Evolutionary conservation across 129 eudicot genomes (phyloP).

Genomic region (Pulicaria dysenterica): DNA sequence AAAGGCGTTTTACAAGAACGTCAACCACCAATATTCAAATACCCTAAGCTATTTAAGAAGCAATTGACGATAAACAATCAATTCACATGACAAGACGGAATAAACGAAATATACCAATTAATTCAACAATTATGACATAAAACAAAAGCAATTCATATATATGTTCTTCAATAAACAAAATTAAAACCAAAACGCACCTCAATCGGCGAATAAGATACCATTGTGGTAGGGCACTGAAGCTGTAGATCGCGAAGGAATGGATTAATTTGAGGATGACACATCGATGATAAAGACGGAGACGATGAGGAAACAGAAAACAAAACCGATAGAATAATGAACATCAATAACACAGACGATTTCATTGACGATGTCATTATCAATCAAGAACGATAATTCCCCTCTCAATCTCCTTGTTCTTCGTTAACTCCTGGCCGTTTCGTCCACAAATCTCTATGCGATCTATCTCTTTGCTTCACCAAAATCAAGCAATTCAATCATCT

Average conservation of each 20-base stretch:
- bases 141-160: background rate
- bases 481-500: conserved; percentile 8
- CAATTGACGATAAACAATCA: background rate
- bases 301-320: conserved; percentile 16
- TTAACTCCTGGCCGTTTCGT: background rate
- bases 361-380: conserved; percentile 27
- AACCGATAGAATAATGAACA: conserved; percentile 18
- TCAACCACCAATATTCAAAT: conserved; percentile 11
- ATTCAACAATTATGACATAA: background rate
- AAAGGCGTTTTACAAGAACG: background rate
- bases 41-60: conserved; percentile 23
- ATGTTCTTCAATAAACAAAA: conserved; percentile 4
- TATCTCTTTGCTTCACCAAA: conserved; percentile 17
- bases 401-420: conserved; percentile 10
- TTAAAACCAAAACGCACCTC: conserved; percentile 29
- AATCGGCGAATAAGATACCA: conserved; percentile 32
- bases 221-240: conserved; percentile 36
- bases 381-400: conserved; percentile 2
- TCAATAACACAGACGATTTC: conserved; percentile 8
- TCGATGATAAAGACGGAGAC: conserved; percentile 19
- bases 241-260: conserved; percentile 38
- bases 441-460: conserved; percentile 21
- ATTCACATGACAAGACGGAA: conserved; percentile 10
- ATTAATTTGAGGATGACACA: conserved; percentile 15
- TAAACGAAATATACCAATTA: conserved; percentile 13